Base-by-base conservation (phyloP, 768 basidiomycete genomes). In the Phlegmacium glaucopus region DNA sequence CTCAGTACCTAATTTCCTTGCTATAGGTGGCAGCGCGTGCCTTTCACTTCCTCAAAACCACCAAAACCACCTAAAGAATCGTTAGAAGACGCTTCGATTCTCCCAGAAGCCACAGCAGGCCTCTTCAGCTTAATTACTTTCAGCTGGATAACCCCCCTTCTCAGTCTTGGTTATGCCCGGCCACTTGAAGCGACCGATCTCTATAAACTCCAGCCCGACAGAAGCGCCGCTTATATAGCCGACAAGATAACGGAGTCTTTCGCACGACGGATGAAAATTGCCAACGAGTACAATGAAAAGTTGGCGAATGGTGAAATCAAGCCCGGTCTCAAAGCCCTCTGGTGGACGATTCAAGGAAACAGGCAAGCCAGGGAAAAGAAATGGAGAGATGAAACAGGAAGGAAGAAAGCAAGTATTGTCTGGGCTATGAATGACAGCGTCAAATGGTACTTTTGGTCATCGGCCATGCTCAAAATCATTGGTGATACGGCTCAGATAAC, bases 181-280 rank as follows among this genome's bases (percentile, higher is more conserved):
- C 88, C 92, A 1, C 74, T 95, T 2, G 86, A 92, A 58, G 82
- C 83, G 0, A 66, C 85, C 0, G 92, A 94, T 64, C 72, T 94
- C 4, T 94, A 85, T 74, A 87, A 81, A 63, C 79, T 94, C 18
- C 82, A 82, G 48, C 77, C 82, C 30, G 62, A 77, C 16, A 78
- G 82, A 18, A 72, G 78, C 2, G 77, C 91, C 0, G 75, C 71
- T 1, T 57, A 67, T 12, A 79, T 92, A 32, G 85, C 87, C 3
- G 68, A 78, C 1, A 68, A 73, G 29, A 86, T 95, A 34, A 71
- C 77, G 15, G 64, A 63, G 3, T 87, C 87, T 0, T 93, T 86
- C 58, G 78, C 83, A 16, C 63, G 70, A 12, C 75, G 89, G 2
- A 63, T 68, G 25, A 66, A 67, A 49, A 71, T 69, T 34, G 89